phyloP scores from a whole-genome alignment of 176 grass and related monocot species.

The Hordeum vulgare region DNA sequence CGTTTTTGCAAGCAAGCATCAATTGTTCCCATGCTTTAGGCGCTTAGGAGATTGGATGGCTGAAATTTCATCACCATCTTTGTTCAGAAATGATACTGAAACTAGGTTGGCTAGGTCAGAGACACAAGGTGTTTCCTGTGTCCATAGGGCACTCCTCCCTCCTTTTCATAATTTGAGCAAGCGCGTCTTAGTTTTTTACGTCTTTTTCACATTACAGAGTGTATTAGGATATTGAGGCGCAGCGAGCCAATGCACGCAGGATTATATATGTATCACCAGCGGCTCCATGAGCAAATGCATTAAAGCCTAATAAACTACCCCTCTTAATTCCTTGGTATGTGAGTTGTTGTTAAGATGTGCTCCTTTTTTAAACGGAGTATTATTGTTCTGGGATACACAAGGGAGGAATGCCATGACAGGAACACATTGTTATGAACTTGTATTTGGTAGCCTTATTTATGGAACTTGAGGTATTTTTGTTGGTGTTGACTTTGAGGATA shows the following conservation, averaged over 20 bases:
- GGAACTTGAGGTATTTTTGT: neutral
- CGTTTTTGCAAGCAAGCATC: neutral
- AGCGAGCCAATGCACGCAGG: neutral
- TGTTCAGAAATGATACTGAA: neutral
- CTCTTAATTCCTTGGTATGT: neutral
- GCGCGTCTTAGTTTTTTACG: neutral
- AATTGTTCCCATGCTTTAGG: neutral
- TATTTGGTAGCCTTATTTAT: neutral
- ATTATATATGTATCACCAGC: neutral
- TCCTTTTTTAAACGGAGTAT: neutral
- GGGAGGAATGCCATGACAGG: constrained; percentile 1
- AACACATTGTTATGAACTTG: neutral
- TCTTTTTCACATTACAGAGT: neutral
- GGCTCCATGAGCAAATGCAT: neutral
- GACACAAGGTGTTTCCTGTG: neutral
- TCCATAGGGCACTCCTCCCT: neutral
- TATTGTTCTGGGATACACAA: neutral
- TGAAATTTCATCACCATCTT: neutral
- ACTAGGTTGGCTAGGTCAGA: neutral
- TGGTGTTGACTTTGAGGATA: neutral
- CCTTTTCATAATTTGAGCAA: neutral
- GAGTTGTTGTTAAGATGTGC: neutral
- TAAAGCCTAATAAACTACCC: neutral
- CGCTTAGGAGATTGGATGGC: neutral
- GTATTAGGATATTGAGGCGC: neutral